Evolutionary conservation across 805 yeast species (phyloP).

Genomic region (Candida qinlingensis): DNA sequence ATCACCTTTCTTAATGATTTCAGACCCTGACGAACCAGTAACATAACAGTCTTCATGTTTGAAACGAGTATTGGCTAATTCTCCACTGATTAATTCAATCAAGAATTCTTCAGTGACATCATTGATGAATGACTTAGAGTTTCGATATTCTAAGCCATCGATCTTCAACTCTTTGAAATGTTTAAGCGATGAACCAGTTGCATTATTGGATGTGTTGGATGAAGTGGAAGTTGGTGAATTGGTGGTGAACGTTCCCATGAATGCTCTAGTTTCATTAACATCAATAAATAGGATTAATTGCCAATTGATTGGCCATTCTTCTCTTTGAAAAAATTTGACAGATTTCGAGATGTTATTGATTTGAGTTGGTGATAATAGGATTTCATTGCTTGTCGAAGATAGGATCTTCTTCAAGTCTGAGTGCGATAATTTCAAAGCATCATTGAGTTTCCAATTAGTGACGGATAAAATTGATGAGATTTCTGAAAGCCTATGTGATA

Average conservation of each 20-base stretch:
- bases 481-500: constrained; percentile 31
- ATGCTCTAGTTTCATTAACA: constrained; percentile 24
- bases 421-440: constrained; percentile 43
- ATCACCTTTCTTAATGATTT: too few species aligned
- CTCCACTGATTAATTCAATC: constrained; percentile 3
- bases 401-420: constrained; percentile 38
- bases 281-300: constrained; percentile 30
- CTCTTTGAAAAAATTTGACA: constrained; percentile 32
- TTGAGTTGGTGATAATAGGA: neutral
- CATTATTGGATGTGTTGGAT: neutral
- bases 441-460: constrained; percentile 64
- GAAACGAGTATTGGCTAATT: neutral
- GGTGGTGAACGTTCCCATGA: constrained; percentile 28
- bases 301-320: constrained; percentile 35
- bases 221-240: neutral
- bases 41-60: constrained; percentile 1
- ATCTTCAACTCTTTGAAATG: constrained; percentile 10
- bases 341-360: neutral
- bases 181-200: constrained; percentile 7
- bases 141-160: constrained; percentile 5
- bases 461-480: constrained; percentile 53
- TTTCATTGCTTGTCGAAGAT: neutral
- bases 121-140: constrained; percentile 1
- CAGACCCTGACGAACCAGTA: too few species aligned
- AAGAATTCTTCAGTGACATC: constrained; percentile 8